These are phyloP conservation scores for Trypanosoma congolense DNA, from an alignment of 208 protist species.

Conservation along the genomic window DNA sequence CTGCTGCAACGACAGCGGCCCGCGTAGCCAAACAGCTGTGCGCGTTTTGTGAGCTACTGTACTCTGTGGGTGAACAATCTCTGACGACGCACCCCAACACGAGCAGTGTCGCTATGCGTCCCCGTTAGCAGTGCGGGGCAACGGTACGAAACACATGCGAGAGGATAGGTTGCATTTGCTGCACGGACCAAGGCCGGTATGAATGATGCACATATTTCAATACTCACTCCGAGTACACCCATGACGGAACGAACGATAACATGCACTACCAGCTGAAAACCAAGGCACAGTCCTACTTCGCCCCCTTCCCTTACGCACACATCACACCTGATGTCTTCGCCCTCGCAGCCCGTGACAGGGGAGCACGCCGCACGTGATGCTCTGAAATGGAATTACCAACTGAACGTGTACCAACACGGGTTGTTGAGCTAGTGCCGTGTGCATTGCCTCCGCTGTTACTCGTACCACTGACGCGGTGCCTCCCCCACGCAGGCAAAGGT, in stretches of 20 bases:
- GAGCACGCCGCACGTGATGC: background rate
- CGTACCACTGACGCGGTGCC: conserved; percentile 22
- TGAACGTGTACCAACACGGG: conserved; percentile 14
- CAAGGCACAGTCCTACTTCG: background rate
- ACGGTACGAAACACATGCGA: conserved; percentile 31
- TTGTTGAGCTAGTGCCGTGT: conserved; percentile 19
- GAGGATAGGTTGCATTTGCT: background rate
- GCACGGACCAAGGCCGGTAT: background rate
- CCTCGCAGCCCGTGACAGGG: background rate
- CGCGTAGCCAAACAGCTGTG: conserved; percentile 2
- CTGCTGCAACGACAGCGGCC: background rate
- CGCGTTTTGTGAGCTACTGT: conserved; percentile 1
- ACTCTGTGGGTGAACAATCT: conserved; percentile 5
- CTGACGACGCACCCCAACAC: conserved; percentile 1
- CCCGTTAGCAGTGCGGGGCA: conserved; percentile 14
- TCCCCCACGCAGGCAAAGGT: background rate
- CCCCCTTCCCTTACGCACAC: background rate
- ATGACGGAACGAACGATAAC: conserved; percentile 20
- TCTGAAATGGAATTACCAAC: conserved; percentile 6
- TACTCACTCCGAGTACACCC: conserved; percentile 22
- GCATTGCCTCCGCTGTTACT: conserved; percentile 35
- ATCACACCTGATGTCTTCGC: no score
- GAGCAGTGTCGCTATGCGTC: conserved; percentile 34
- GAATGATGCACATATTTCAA: conserved; percentile 24
- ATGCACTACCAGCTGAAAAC: conserved; percentile 31